phyloP scores from a whole-genome alignment of 2,329 filamentous ascomycete species.

The Colletotrichum truncatum region DNA sequence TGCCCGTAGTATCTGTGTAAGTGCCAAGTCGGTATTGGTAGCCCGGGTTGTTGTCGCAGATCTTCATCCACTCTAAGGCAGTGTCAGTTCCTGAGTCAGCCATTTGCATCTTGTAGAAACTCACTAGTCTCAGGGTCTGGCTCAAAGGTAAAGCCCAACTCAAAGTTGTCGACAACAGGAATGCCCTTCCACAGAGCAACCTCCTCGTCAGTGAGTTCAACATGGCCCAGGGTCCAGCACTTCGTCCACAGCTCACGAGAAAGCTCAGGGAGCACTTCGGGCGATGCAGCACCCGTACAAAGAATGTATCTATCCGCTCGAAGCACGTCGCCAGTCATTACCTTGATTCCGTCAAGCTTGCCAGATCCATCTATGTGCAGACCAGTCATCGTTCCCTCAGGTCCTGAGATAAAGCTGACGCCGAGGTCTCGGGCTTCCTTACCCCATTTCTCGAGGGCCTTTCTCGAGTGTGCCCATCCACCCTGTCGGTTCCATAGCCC shows the following conservation, averaged over 20 bases:
- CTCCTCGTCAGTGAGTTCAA: conserved; percentile 13
- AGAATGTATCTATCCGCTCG: conserved; percentile 12
- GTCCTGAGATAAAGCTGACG: conserved; percentile 7
- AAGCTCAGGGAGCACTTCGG: conserved; percentile 10
- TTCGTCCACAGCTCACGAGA: conserved; percentile 21
- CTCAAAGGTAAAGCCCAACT: conserved; percentile 33
- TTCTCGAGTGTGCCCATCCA: conserved; percentile 16
- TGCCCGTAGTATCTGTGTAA: conserved; percentile 21
- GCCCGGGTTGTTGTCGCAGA: conserved; percentile 31
- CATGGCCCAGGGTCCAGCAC: conserved; percentile 20
- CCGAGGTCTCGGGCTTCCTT: neutral
- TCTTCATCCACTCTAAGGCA: conserved; percentile 26
- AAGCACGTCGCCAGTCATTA: conserved; percentile 5
- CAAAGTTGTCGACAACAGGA: conserved; percentile 28
- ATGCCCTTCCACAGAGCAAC: conserved; percentile 15
- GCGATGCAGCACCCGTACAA: conserved; percentile 18
- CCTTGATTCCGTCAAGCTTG: conserved; percentile 9
- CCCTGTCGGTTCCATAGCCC: conserved; percentile 26
- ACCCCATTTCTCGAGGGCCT: conserved; percentile 13
- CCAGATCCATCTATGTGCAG: neutral
- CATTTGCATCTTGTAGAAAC: fast-evolving
- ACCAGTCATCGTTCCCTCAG: conserved; percentile 15
- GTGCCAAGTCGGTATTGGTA: conserved; percentile 26
- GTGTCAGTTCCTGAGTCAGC: neutral
- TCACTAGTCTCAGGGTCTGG: conserved; percentile 28